Percentiles rank a stretch among this genome's conserved stretches.
These are phyloP conservation scores for Helotiales sp. DNA, from an alignment of 2,329 filamentous ascomycete species.

Conservation along the genomic window DNA sequence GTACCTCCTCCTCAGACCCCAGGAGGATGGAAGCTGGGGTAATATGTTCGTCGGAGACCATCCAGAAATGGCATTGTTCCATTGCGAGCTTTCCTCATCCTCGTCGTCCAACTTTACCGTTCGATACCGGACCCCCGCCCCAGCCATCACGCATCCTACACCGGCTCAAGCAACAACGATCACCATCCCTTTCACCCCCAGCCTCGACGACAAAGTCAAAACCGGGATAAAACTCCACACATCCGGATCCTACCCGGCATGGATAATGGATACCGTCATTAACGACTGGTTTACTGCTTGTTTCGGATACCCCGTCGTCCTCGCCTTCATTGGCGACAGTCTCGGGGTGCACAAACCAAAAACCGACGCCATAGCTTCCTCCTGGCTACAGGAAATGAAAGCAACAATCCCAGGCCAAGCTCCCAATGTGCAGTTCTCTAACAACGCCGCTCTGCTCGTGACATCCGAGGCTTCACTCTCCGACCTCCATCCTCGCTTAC, in stretches of 20 bases:
- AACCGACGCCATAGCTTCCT: conserved; percentile 13
- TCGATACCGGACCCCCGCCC: conserved; percentile 44
- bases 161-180: conserved; percentile 42
- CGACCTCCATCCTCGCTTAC: conserved; percentile 63
- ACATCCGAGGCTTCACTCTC: conserved; percentile 70
- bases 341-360: conserved; percentile 13
- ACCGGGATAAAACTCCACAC: conserved; percentile 62
- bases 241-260: conserved; percentile 55
- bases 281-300: conserved; percentile 71
- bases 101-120: conserved; percentile 47
- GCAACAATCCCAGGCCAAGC: neutral
- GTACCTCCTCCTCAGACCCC: conserved; percentile 69
- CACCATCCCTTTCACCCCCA: conserved; percentile 61
- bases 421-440: conserved; percentile 57
- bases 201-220: conserved; percentile 49
- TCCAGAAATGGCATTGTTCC: conserved; percentile 66
- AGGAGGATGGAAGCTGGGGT: conserved; percentile 46
- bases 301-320: conserved; percentile 63
- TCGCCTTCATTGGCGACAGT: conserved; percentile 55
- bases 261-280: conserved; percentile 63
- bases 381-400: conserved; percentile 14
- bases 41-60: conserved; percentile 64
- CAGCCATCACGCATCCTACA: conserved; percentile 44
- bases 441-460: conserved; percentile 75
- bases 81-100: conserved; percentile 48